Conservation (phyloP, 2,329 filamentous ascomycete genomes). For the Fusarium tricinctum region DNA sequence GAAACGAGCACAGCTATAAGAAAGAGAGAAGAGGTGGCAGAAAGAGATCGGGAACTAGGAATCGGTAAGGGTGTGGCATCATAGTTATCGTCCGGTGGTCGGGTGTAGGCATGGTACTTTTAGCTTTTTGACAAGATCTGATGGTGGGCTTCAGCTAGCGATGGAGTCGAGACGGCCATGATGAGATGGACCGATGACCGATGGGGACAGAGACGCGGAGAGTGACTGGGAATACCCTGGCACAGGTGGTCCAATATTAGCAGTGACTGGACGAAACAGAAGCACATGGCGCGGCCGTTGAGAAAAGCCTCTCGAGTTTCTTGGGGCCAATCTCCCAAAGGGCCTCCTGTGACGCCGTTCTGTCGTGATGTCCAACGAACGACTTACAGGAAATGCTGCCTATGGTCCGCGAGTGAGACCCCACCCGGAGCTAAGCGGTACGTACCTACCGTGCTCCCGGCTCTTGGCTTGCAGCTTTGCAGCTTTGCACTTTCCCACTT, state of each 20-base stretch:
- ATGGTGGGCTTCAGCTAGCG: constrained; percentile 21
- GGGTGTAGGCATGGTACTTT: constrained; percentile 32
- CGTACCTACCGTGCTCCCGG: constrained; percentile 33
- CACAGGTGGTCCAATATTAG: constrained; percentile 30
- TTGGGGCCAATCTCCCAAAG: constrained; percentile 46
- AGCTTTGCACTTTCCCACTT: constrained; percentile 15
- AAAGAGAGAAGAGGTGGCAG: constrained; percentile 18
- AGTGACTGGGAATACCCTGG: constrained; percentile 41
- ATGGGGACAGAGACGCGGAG: constrained; percentile 42
- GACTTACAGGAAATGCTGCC: constrained; percentile 42
- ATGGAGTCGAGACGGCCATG: constrained; percentile 26
- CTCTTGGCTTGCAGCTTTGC: constrained; percentile 21
- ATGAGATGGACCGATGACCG: constrained; percentile 16
- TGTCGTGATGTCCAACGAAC: constrained; percentile 44
- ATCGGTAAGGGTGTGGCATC: constrained; percentile 37
- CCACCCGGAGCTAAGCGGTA: constrained; percentile 15
- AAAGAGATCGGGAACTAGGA: constrained; percentile 19
- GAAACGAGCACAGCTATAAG: constrained; percentile 17
- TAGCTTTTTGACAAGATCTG: constrained; percentile 43
- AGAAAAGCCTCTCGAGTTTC: constrained; percentile 36
- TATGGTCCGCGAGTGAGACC: constrained; percentile 26
- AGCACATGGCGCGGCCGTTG: constrained; percentile 44
- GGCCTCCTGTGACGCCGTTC: constrained; percentile 47
- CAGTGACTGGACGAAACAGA: constrained; percentile 41
- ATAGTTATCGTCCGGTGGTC: constrained; percentile 28